Conservation (phyloP, 441 rosid species). For the Erodium texanum region DNA sequence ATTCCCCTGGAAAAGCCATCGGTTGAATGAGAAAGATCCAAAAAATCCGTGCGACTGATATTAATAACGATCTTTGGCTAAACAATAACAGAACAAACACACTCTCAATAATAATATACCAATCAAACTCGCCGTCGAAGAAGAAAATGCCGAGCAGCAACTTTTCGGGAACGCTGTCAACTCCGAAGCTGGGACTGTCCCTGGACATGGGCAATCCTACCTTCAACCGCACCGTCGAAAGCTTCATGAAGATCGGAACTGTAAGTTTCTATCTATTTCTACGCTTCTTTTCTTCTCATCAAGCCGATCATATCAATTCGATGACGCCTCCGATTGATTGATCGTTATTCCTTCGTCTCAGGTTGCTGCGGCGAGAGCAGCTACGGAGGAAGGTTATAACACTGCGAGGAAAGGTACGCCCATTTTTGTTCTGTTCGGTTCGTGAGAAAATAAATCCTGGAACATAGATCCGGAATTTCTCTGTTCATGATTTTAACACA, state of each 20-base stretch:
- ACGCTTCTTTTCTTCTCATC: no score
- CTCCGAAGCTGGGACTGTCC: conserved; percentile 48
- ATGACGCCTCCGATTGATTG: not conserved
- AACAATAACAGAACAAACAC: not conserved
- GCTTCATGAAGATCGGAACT: conserved; percentile 68
- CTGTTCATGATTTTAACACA: no score
- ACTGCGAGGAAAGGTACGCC: conserved; percentile 42
- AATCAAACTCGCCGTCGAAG: not conserved
- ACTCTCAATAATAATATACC: no score
- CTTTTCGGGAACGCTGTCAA: conserved; percentile 35
- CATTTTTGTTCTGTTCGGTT: not conserved
- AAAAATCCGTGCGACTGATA: not conserved
- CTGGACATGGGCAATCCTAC: conserved; percentile 62
- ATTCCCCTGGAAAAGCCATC: no score
- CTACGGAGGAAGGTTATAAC: conserved; percentile 53
- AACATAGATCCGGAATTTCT: not conserved
- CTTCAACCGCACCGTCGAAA: conserved; percentile 59
- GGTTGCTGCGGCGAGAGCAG: conserved; percentile 60
- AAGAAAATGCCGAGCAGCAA: conserved; percentile 47
- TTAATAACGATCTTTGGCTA: not conserved
- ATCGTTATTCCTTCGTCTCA: conserved; percentile 17
- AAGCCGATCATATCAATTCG: not conserved
- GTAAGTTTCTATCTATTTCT: no score
- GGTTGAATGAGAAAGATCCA: not conserved
- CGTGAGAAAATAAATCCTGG: not conserved